Evolutionary conservation across 441 rosid genomes (phyloP).

Genomic region (Macaranga tanarius): DNA sequence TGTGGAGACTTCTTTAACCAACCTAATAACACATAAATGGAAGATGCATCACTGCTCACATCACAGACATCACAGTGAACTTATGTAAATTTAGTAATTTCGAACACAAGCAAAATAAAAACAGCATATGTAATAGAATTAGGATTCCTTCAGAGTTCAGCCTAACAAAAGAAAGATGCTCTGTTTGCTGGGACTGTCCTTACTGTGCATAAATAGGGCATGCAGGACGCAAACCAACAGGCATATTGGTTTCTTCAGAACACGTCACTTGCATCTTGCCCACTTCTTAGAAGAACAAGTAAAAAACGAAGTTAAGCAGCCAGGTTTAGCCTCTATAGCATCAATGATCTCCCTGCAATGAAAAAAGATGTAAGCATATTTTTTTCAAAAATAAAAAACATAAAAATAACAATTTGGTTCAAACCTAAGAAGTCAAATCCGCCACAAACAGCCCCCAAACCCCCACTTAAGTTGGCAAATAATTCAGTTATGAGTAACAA

Average conservation of each 20-base stretch:
- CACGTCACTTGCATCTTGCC: constrained; percentile 52
- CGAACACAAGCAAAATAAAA: not conserved
- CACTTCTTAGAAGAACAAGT: not conserved
- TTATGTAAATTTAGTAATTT: not conserved
- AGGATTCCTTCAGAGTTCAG: not conserved
- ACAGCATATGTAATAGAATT: not conserved
- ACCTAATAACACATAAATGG: not conserved
- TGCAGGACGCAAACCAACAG: constrained; percentile 65
- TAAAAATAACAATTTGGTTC: not conserved
- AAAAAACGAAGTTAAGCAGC: not conserved
- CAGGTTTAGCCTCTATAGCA: not conserved
- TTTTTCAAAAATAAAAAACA: no score
- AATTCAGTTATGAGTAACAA: not conserved
- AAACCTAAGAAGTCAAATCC: not conserved
- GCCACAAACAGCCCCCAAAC: no score
- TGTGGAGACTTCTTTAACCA: no score
- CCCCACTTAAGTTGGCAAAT: no score
- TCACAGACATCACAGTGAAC: not conserved
- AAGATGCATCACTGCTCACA: not conserved
- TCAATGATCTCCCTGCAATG: constrained; percentile 36
- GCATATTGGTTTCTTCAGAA: constrained; percentile 34
- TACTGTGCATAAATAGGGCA: constrained; percentile 24
- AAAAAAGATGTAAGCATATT: not conserved
- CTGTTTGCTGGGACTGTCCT: constrained; percentile 7
- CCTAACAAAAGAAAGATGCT: not conserved